A percentile compares a stretch with the other conserved stretches of the same genome.
Evolutionary conservation across 805 yeast species (phyloP).

Genomic region (Lachancea dasiensis): DNA sequence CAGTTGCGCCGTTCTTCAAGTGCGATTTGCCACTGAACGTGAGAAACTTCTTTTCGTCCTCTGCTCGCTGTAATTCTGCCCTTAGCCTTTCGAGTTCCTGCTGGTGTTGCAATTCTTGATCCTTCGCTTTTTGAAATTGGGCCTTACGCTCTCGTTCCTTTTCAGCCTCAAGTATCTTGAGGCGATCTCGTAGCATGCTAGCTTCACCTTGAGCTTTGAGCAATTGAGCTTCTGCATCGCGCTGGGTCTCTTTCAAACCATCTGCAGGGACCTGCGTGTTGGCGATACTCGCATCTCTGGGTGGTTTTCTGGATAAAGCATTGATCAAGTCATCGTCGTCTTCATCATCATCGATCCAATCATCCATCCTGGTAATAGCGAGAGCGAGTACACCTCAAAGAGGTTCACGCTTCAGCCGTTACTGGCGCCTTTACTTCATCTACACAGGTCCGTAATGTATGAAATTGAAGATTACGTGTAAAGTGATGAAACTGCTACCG

Average conservation of each 20-base stretch:
- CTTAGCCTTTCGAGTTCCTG: conserved; percentile 38
- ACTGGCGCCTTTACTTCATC: no score
- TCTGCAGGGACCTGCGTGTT: not conserved
- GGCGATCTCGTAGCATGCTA: conserved; percentile 64
- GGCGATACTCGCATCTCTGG: conserved; percentile 11
- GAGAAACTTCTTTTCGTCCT: conserved; percentile 52
- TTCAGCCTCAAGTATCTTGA: conserved; percentile 41
- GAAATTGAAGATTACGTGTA: no score
- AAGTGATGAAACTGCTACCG: no score
- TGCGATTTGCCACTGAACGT: conserved; percentile 40
- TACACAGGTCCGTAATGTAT: no score
- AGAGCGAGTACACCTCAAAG: no score
- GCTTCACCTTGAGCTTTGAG: conserved; percentile 71
- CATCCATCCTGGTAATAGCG: conserved; percentile 4
- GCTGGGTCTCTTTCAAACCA: not conserved
- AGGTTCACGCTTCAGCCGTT: no score
- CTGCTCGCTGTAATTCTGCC: conserved; percentile 38
- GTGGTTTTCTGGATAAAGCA: conserved; percentile 42
- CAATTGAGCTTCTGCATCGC: conserved; percentile 25
- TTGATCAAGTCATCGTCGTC: conserved; percentile 43
- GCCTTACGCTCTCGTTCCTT: conserved; percentile 35
- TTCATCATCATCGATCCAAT: conserved; percentile 15
- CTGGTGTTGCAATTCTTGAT: conserved; percentile 18
- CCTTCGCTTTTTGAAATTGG: conserved; percentile 25
- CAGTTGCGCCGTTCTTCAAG: conserved; percentile 3